Evolutionary conservation across 441 rosid genomes (phyloP).

Genomic region (Pelargonium fulgidum): DNA sequence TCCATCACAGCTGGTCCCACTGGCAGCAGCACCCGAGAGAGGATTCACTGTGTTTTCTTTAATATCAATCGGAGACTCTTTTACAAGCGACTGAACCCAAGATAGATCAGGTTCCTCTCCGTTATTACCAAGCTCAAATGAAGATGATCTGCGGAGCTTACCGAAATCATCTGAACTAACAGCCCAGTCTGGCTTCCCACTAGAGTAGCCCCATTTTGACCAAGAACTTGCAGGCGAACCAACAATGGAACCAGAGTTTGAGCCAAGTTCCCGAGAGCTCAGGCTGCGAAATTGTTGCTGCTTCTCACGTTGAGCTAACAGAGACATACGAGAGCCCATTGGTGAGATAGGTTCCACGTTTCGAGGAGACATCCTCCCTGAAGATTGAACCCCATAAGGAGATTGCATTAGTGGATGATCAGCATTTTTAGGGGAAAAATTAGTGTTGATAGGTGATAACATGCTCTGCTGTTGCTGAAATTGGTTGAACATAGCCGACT

Average conservation of each 20-base stretch:
- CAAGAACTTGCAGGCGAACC: slow-evolving; percentile 61
- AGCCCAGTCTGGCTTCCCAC: slow-evolving; percentile 65
- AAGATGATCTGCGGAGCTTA: slow-evolving; percentile 41
- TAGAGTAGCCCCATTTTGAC: slow-evolving; percentile 62
- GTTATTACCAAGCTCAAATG: slow-evolving; percentile 44
- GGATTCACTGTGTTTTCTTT: slow-evolving; percentile 41
- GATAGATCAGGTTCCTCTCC: slow-evolving; percentile 65
- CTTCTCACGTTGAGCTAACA: slow-evolving; percentile 50
- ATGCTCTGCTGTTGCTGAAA: slow-evolving; percentile 63
- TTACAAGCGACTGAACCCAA: slow-evolving; percentile 69
- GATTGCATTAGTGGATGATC: slow-evolving; percentile 49
- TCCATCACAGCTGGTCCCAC: slow-evolving; percentile 32
- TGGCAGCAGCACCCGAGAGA: slow-evolving; percentile 23
- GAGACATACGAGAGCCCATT: slow-evolving; percentile 52
- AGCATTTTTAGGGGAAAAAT: slow-evolving; percentile 44
- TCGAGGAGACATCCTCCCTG: slow-evolving; percentile 70
- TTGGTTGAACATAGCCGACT: slow-evolving; percentile 54
- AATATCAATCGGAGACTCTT: slow-evolving; percentile 50
- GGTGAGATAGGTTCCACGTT: slow-evolving; percentile 64
- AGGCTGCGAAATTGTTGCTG: slow-evolving; percentile 46
- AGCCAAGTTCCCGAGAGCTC: slow-evolving; percentile 58
- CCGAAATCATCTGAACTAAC: slow-evolving; percentile 45
- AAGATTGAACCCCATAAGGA: slow-evolving; percentile 18
- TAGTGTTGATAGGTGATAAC: slow-evolving; percentile 64
- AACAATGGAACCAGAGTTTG: slow-evolving; percentile 39